Evolutionary conservation across 768 basidiomycete species (phyloP).

Genomic region (Kwoniella shandongensis): DNA sequence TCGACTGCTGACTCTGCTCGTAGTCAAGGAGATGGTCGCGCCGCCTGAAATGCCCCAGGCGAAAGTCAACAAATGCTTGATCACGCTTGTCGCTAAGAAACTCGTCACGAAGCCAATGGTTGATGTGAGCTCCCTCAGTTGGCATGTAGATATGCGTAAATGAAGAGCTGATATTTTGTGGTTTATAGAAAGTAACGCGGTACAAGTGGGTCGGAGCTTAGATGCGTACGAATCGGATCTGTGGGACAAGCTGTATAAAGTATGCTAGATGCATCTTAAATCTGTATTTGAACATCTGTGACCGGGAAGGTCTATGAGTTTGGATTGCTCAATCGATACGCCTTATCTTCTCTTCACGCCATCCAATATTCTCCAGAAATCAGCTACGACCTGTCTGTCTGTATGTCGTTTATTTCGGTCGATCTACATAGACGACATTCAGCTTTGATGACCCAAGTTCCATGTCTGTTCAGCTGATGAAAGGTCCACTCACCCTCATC

Average conservation of each 20-base stretch:
- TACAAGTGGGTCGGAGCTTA: slow-evolving; percentile 40
- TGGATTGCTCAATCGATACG: too few relatives aligned
- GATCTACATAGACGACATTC: slow-evolving; percentile 60
- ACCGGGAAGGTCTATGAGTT: not conserved
- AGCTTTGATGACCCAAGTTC: not conserved
- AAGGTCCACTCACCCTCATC: slow-evolving; percentile 65
- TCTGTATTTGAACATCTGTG: not conserved
- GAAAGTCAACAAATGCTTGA: slow-evolving; percentile 87
- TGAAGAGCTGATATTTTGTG: not conserved
- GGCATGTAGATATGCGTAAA: not conserved
- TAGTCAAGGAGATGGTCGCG: slow-evolving; percentile 74
- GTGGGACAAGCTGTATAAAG: too few relatives aligned
- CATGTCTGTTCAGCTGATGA: not conserved
- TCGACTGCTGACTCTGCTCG: slow-evolving; percentile 1
- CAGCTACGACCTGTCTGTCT: slow-evolving; percentile 90
- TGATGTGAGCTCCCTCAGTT: slow-evolving; percentile 33
- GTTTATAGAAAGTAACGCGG: slow-evolving; percentile 24
- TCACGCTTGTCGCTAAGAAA: slow-evolving; percentile 84
- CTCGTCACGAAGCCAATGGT: slow-evolving; percentile 64
- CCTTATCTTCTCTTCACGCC: slow-evolving; percentile 26
- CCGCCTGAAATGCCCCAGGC: slow-evolving; percentile 85
- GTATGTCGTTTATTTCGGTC: slow-evolving; percentile 85
- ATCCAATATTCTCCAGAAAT: slow-evolving; percentile 92
- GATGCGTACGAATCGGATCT: too few relatives aligned
- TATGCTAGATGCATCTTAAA: too few relatives aligned